phyloP scores from a whole-genome alignment of 345 rosid species.

The Populus euphratica region DNA sequence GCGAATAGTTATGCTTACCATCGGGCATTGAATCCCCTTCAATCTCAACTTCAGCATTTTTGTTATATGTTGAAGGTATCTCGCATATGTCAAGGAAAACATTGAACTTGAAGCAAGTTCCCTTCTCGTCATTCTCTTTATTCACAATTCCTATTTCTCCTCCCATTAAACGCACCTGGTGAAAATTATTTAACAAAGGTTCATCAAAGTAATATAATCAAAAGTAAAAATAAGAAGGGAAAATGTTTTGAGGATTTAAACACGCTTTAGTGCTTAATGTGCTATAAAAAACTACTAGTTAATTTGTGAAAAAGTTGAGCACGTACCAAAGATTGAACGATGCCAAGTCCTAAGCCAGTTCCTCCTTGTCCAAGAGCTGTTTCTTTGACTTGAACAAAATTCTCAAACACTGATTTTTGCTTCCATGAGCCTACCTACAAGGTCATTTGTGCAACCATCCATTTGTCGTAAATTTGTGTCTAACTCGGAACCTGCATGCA shows the following conservation, averaged over 20 bases:
- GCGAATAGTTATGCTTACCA: slow-evolving; percentile 13
- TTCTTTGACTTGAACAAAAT: slow-evolving; percentile 76
- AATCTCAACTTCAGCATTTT: slow-evolving; percentile 27
- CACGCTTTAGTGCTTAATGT: neutral
- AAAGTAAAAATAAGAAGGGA: neutral
- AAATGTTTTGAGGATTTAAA: neutral
- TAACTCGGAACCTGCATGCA: slow-evolving; percentile 39
- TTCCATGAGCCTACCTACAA: slow-evolving; percentile 44
- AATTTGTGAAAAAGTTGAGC: neutral
- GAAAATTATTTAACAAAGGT: neutral
- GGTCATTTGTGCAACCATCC: slow-evolving; percentile 45
- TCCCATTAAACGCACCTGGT: slow-evolving; percentile 74
- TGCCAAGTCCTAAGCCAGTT: slow-evolving; percentile 85
- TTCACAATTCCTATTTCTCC: slow-evolving; percentile 73
- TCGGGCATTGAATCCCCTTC: slow-evolving; percentile 14
- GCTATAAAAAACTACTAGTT: neutral
- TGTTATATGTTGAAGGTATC: slow-evolving; percentile 10
- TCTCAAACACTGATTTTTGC: slow-evolving; percentile 62
- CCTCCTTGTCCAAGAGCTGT: slow-evolving; percentile 56
- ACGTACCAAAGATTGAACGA: slow-evolving; percentile 78
- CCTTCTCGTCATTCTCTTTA: slow-evolving; percentile 51
- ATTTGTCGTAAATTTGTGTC: slow-evolving; percentile 42
- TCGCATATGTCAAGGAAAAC: slow-evolving; percentile 32
- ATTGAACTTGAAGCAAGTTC: slow-evolving; percentile 79
- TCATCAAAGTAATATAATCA: neutral